These are phyloP conservation scores for Didymella sp. DNA, from an alignment of 2,329 filamentous ascomycete genomes.

Conservation along the genomic window DNA sequence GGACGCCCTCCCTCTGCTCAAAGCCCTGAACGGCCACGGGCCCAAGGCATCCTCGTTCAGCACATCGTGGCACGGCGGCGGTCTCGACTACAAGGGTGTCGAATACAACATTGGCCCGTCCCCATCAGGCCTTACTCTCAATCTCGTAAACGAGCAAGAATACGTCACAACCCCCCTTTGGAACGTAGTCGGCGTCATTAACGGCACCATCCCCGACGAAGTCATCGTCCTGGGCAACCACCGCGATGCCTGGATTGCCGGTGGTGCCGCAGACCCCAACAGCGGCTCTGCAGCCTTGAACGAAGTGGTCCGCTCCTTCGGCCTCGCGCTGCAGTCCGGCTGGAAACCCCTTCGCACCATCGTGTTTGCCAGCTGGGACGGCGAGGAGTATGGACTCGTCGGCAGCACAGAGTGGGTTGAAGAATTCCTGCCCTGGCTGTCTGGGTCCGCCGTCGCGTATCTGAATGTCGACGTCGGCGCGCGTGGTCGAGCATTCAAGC, in stretches of 20 bases:
- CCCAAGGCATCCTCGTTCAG: slow-evolving; percentile 77
- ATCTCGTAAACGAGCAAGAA: slow-evolving; percentile 59
- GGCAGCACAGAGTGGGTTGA: slow-evolving; percentile 95
- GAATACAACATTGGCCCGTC: slow-evolving; percentile 86
- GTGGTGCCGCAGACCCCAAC: slow-evolving; percentile 84
- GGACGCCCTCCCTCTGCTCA: slow-evolving; percentile 87
- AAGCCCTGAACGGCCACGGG: slow-evolving; percentile 87
- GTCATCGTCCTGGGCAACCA: slow-evolving; percentile 93
- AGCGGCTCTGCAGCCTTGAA: slow-evolving; percentile 80
- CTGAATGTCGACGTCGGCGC: slow-evolving; percentile 84
- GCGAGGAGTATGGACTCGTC: slow-evolving; percentile 81
- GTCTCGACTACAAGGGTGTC: slow-evolving; percentile 79
- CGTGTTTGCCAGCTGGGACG: slow-evolving; percentile 77
- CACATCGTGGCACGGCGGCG: slow-evolving; percentile 73
- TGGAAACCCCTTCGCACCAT: slow-evolving; percentile 91
- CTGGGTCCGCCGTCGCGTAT: slow-evolving; percentile 76
- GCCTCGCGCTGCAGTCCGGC: slow-evolving; percentile 71
- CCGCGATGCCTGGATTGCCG: slow-evolving; percentile 86
- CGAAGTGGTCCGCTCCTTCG: slow-evolving; percentile 78
- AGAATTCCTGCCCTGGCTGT: slow-evolving; percentile 83
- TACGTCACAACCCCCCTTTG: slow-evolving; percentile 59
- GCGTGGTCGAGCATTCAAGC: slow-evolving; percentile 67
- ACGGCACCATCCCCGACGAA: slow-evolving; percentile 83
- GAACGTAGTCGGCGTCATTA: slow-evolving; percentile 91
- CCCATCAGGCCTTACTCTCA: slow-evolving; percentile 67